Conservation (phyloP, 441 rosid genomes). For the Mallotus japonicus region DNA sequence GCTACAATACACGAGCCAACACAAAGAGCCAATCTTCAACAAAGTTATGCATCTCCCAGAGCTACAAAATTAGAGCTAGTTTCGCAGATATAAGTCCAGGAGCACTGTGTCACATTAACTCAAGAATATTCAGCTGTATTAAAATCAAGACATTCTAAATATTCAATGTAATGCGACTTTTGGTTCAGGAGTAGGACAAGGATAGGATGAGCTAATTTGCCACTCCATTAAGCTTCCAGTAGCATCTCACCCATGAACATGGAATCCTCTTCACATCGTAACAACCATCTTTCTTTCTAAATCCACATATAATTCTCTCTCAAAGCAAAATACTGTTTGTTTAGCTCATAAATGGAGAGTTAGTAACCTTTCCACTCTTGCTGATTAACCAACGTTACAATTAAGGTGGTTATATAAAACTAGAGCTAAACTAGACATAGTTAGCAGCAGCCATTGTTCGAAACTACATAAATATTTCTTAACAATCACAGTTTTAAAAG, state of each 20-base stretch:
- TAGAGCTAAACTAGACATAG: not conserved
- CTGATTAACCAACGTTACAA: not conserved
- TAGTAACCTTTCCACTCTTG: not conserved
- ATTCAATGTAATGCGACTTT: not conserved
- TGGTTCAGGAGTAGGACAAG: not conserved
- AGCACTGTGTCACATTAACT: not conserved
- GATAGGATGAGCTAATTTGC: too few species aligned
- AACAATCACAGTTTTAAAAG: not conserved
- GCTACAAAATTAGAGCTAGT: too few species aligned
- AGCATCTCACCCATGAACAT: not conserved
- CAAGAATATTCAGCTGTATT: not conserved
- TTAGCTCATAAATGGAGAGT: not conserved
- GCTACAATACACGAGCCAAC: too few species aligned
- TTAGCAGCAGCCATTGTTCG: not conserved
- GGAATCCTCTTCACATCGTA: slow-evolving; percentile 1
- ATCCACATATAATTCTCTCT: not conserved
- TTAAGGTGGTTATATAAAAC: not conserved
- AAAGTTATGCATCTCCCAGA: too few species aligned
- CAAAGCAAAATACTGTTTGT: not conserved
- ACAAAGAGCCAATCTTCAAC: too few species aligned
- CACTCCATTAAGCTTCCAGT: not conserved
- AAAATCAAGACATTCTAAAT: not conserved
- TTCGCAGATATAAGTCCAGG: too few species aligned
- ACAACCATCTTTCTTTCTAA: not conserved
- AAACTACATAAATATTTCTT: not conserved